These are phyloP conservation scores for Fusarium sp. DNA, from an alignment of 2,329 filamentous ascomycete genomes.

Conservation along the genomic window DNA sequence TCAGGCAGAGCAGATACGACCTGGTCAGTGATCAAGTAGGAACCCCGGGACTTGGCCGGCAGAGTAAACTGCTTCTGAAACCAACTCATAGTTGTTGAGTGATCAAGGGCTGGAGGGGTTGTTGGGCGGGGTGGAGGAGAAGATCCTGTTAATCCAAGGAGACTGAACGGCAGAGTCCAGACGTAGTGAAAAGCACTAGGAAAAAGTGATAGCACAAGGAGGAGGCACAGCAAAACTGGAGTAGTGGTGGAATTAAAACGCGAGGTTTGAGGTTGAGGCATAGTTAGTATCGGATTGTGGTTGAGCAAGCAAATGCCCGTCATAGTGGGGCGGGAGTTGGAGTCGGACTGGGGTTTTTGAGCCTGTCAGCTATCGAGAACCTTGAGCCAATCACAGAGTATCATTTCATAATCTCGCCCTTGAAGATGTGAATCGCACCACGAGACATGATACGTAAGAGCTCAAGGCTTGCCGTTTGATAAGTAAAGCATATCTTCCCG, in stretches of 20 bases:
- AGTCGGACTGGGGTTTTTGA: conserved; percentile 17
- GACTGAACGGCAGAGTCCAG: conserved; percentile 57
- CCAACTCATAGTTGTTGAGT: conserved; percentile 69
- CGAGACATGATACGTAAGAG: neutral
- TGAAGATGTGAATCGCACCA: neutral
- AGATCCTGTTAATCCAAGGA: conserved; percentile 49
- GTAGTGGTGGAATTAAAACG: conserved; percentile 52
- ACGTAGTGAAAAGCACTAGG: conserved; percentile 61
- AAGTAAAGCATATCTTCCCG: neutral
- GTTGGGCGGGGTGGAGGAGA: conserved; percentile 45
- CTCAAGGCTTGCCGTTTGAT: neutral
- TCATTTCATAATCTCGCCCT: conserved; percentile 32
- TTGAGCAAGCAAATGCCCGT: conserved; percentile 22
- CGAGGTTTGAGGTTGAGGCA: conserved; percentile 56
- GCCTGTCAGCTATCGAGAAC: conserved; percentile 13
- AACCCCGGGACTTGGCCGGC: conserved; percentile 77
- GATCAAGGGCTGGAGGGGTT: conserved; percentile 37
- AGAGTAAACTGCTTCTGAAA: conserved; percentile 85
- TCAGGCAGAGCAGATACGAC: conserved; percentile 77
- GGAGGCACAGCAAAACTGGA: conserved; percentile 53
- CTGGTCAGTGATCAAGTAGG: conserved; percentile 86
- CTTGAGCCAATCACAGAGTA: conserved; percentile 27
- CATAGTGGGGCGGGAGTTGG: conserved; percentile 45
- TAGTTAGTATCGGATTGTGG: conserved; percentile 40
- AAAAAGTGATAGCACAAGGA: conserved; percentile 62